phyloP scores from a whole-genome alignment of 2,329 filamentous ascomycete genomes.

The Colletotrichum incanum region DNA sequence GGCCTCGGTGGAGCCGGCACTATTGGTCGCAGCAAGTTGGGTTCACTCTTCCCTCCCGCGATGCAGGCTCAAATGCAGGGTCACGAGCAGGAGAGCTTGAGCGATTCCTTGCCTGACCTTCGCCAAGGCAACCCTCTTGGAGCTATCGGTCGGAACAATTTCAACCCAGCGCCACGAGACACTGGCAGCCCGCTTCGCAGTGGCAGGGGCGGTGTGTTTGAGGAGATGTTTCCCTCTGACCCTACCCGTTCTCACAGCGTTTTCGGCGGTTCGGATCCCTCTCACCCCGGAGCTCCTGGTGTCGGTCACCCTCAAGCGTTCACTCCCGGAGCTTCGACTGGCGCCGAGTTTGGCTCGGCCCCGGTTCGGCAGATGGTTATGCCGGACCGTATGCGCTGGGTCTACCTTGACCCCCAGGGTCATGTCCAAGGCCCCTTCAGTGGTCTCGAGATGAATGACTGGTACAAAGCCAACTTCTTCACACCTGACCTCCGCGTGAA shows the following conservation, averaged over 20 bases:
- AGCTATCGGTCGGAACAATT: constrained; percentile 75
- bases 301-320: constrained; percentile 46
- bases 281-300: constrained; percentile 44
- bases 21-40: constrained; percentile 85
- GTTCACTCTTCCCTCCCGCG: constrained; percentile 87
- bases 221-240: constrained; percentile 66
- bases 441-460: constrained; percentile 98
- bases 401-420: constrained; percentile 95
- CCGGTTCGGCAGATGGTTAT: constrained; percentile 96
- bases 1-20: constrained; percentile 73
- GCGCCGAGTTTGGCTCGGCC: constrained; percentile 56
- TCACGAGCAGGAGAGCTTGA: constrained; percentile 75
- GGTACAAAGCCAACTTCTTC: constrained; percentile 99
- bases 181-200: constrained; percentile 72
- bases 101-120: constrained; percentile 72
- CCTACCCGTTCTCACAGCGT: constrained; percentile 49
- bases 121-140: constrained; percentile 75
- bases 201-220: constrained; percentile 67
- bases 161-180: constrained; percentile 69
- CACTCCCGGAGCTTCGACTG: constrained; percentile 47
- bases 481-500: constrained; percentile 94
- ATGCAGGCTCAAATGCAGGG: constrained; percentile 94
- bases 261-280: constrained; percentile 47
- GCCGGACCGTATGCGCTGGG: constrained; percentile 99
- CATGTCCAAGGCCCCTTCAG: constrained; percentile 95